Conservation (phyloP, 1,139 yeast species). For the Diutina sp. region DNA sequence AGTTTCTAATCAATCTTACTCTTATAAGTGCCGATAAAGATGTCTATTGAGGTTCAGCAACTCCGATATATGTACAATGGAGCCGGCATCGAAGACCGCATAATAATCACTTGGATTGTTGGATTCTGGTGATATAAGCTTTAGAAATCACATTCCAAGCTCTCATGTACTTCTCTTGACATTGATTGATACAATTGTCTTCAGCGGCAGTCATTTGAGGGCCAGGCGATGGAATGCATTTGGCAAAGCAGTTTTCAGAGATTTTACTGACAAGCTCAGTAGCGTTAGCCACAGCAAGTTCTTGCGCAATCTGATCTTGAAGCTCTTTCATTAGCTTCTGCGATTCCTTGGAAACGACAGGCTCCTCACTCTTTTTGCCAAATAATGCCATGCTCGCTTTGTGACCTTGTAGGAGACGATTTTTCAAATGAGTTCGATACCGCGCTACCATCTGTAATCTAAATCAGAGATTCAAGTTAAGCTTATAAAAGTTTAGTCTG, state of each 20-base stretch:
- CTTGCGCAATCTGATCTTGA: slow-evolving; percentile 65
- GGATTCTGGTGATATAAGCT: slow-evolving; percentile 65
- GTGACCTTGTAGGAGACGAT: neutral
- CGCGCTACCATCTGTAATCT: neutral
- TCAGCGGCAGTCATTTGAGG: slow-evolving; percentile 21
- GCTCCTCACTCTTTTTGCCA: neutral
- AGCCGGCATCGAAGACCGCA: neutral
- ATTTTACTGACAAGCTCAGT: slow-evolving; percentile 75
- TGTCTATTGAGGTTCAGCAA: neutral
- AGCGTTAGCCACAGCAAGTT: slow-evolving; percentile 81
- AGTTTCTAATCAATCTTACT: too few species aligned
- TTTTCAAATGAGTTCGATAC: too few species aligned
- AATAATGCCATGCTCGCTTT: neutral
- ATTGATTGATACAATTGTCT: slow-evolving; percentile 51
- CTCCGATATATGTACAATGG: neutral
- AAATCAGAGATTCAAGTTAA: too few species aligned
- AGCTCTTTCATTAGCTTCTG: slow-evolving; percentile 40
- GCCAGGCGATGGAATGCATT: slow-evolving; percentile 52
- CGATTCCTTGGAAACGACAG: neutral
- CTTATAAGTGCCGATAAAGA: neutral
- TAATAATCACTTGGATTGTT: slow-evolving; percentile 11
- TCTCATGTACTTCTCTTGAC: slow-evolving; percentile 80
- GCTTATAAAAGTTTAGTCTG: too few species aligned
- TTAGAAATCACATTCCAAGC: slow-evolving; percentile 81
- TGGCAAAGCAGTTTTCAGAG: slow-evolving; percentile 80